Base-by-base conservation (phyloP, 306 rosid species). In the Sophora flavescens region DNA sequence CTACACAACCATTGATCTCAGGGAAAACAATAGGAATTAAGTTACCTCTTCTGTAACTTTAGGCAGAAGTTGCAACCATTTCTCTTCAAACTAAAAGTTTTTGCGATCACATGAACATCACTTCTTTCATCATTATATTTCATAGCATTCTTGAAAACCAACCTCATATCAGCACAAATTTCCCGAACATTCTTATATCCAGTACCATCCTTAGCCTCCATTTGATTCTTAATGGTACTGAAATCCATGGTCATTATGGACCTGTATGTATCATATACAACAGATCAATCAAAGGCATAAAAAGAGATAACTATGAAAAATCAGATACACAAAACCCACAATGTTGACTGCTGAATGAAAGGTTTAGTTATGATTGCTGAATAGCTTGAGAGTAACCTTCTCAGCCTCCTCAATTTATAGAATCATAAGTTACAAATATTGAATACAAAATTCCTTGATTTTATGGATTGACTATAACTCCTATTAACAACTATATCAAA, bases 211-310 rank as follows among this genome's bases (percentile, higher is more conserved):
- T 87, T 89, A 56, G 89, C 89, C 62, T 91, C 97, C 94, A 92
- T 91, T 82, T 91, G 98, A 80, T 94, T 94, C 82, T 89, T 91
- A 48, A 91, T 87, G 4, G 98, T 91, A 69, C 89, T 81, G 74
- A 94, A 91, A 84, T 94, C 98, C 98, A 94, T 94, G 70, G 87
- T 94, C 95, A 82, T 91, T 94, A n/a, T n/a, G n/a, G 63, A 91
- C 91, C 98, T 93, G 44, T 50, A 83, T 50, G 59, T 42, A 62
- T 45, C 78, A 80, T 44, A 54, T 68, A 57, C 50, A 76, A 47
- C 53, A 70, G 61, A 70, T 83, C 74, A 84, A 62, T 52, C 60
- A 69, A 80, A 79, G 42, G 63, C 75, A 57, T 12, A 2, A 62
- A 54, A 32, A 54, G 75, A 78, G 47, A 61, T 52, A 17, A 52